Evolutionary conservation across 768 basidiomycete species (phyloP), one percentile per base, ranked within the genome.

Genomic region (Rhodocollybia butyracea): DNA sequence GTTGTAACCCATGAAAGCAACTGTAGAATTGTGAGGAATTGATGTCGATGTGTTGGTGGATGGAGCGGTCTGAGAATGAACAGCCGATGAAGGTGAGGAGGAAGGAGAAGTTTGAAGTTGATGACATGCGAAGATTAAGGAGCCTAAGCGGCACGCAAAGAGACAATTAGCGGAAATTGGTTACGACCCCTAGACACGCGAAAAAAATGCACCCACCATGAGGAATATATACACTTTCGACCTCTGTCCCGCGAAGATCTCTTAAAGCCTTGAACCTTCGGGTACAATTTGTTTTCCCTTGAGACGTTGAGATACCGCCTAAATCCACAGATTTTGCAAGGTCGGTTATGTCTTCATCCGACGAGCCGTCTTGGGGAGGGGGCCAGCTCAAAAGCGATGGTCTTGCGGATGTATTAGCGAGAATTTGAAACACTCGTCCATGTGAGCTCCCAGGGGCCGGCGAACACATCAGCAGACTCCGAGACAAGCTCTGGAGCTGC

Each of bases 221-320:
- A 68, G 91, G 91, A 70, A 92, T 91, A 70, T 89, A 93, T 59
- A 93, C 86, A 71, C 89, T 91, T 67, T 92, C 90, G 27, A 92
- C 88, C 69, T 86, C 82, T 56, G 78, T 79, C 47, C 80, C 78
- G 64, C 78, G 75, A 78, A 88, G 81, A 61, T 73, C 73, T 66
- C 87, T 87, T 55, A 78, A 76, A 41, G 88, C 85, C 69, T 87
- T 87, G 76, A 87, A 93, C 64, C 91, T 79, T 69, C 90, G 80
- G 59, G 90, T 92, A 64, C 91, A 94, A 70, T 84, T 89, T 47
- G 91, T 94, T 75, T 89, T 91, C 46, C 90, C 83, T 64, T 74
- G 77, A 51, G 78, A 74, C 48, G 82, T 51, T n/a, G 51, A 46
- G 24, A 34, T 32, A 26, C 45, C 42, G 34, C 72, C 51, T 61